phyloP scores from a whole-genome alignment of 2,329 filamentous ascomycete species.

The Sarocladium brachiariae region DNA sequence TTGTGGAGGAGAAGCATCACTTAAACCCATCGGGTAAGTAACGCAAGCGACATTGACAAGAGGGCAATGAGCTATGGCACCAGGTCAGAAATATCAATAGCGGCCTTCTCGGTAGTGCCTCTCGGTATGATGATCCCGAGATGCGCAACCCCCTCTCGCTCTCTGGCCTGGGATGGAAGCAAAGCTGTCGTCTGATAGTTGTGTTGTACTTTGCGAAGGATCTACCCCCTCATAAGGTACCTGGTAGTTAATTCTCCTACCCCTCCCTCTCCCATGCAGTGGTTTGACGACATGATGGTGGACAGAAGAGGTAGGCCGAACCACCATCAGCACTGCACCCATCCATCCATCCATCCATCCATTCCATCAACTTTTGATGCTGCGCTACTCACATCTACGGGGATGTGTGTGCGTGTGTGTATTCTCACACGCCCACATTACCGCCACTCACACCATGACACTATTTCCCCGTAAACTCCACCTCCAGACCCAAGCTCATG shows the following conservation, averaged over 20 bases:
- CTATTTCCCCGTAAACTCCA: background rate
- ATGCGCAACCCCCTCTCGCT: background rate
- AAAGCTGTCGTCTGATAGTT: too few relatives aligned
- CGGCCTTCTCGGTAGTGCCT: background rate
- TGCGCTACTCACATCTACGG: background rate
- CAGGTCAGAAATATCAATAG: background rate
- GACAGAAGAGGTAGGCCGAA: too few relatives aligned
- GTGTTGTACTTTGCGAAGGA: background rate
- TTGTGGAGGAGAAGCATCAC: background rate
- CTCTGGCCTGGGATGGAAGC: too few relatives aligned
- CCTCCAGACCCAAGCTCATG: conserved; percentile 3
- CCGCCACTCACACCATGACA: background rate
- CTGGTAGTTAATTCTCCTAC: too few relatives aligned
- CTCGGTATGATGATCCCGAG: conserved; percentile 7
- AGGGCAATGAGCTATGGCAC: too few relatives aligned
- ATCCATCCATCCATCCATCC: background rate
- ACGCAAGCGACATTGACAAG: too few relatives aligned
- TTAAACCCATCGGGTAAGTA: too few relatives aligned
- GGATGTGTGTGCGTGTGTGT: too few relatives aligned
- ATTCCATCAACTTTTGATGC: background rate
- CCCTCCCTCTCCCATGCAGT: conserved; percentile 4
- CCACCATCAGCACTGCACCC: background rate
- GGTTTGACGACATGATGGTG: too few relatives aligned
- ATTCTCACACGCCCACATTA: background rate
- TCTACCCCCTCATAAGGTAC: background rate